A percentile compares a stretch with the other conserved stretches of the same genome.
These are phyloP conservation scores for Fusarium irregulare DNA, from an alignment of 2,329 filamentous ascomycete genomes.

Conservation along the genomic window DNA sequence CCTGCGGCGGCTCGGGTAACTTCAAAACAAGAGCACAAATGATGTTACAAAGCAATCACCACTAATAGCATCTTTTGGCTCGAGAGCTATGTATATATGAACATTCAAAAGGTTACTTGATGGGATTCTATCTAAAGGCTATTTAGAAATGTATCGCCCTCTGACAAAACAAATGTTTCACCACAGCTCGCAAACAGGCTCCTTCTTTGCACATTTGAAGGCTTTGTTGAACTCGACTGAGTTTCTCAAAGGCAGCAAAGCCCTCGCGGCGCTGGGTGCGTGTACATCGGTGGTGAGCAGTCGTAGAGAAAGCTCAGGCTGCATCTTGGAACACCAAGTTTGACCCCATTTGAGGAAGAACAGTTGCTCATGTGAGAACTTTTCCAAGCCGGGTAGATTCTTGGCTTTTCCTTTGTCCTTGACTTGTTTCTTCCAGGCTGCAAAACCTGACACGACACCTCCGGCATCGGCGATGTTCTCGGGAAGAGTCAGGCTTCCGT, in stretches of 20 bases:
- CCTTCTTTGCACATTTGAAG: conserved; percentile 72
- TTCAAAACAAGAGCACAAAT: not conserved
- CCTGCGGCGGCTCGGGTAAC: not conserved
- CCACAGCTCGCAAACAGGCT: conserved; percentile 78
- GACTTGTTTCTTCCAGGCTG: conserved; percentile 72
- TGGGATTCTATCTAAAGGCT: not conserved
- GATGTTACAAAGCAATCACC: too few species aligned
- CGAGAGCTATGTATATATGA: not conserved
- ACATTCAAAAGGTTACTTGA: not conserved
- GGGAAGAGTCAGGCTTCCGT: conserved; percentile 71
- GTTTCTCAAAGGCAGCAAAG: conserved; percentile 73
- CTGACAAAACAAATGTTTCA: conserved; percentile 46
- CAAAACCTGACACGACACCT: conserved; percentile 70
- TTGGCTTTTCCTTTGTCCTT: conserved; percentile 59
- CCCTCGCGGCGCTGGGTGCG: conserved; percentile 71
- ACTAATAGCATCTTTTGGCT: not conserved
- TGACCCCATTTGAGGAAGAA: conserved; percentile 76
- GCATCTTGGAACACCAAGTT: conserved; percentile 74
- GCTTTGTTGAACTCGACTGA: conserved; percentile 74
- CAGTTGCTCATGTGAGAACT: conserved; percentile 74
- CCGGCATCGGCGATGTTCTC: conserved; percentile 81
- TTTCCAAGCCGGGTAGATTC: conserved; percentile 68
- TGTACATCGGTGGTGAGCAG: conserved; percentile 73
- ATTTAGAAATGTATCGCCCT: not conserved
- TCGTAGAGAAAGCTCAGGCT: conserved; percentile 61